Evolutionary conservation across 2,329 filamentous ascomycete genomes (phyloP), one percentile per base, ranked within the genome.

Genomic region (Neonectria faginata): DNA sequence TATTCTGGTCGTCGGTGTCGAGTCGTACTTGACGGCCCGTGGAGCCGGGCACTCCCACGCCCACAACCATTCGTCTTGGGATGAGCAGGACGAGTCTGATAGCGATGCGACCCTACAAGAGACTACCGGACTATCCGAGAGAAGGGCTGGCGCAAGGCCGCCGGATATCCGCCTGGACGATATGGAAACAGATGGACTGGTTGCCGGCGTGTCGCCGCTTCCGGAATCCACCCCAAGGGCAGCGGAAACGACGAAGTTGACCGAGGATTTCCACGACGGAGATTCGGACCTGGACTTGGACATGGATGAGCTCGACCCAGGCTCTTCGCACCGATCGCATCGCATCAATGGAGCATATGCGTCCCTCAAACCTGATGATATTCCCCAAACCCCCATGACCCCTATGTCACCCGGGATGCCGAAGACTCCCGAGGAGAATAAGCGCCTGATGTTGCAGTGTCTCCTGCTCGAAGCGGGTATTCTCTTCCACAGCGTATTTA

Each of bases 401-500:
- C 62, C 63, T 10, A 31, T 36, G 5, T 62, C 63, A 16, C 71
- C 71, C 5, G 68, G 70, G 6, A 77, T 78, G 5, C 64, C 52
- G 31, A 70, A 70, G 64, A 81, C 77, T 41, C 75, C 86, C 52
- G 84, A 92, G 74, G 83, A 91, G 78, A 85, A 87, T 64, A 87
- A 89, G 73, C 86, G 90, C 11, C 85, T 91, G 68, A 84, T 94
- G 70, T 81, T 94, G 10, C 92, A 96, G 77, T 94, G 92, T 70
- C 82, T 95, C 50, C 84, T 96, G 25, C 86, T 96, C 3, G 92
- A 95, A 79, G 92, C 92, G 0, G 92, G 92, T 20, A 95, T 96
- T 66, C 84, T 96, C 16, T 95, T 95, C 76, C 92, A 96, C 81
- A 92, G 89, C 74, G 85, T 96, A 58, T 96, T 96, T 74, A 95